Conservation (phyloP, 1,139 yeast species). For the Hemisphaericaspora lyxosophila region DNA sequence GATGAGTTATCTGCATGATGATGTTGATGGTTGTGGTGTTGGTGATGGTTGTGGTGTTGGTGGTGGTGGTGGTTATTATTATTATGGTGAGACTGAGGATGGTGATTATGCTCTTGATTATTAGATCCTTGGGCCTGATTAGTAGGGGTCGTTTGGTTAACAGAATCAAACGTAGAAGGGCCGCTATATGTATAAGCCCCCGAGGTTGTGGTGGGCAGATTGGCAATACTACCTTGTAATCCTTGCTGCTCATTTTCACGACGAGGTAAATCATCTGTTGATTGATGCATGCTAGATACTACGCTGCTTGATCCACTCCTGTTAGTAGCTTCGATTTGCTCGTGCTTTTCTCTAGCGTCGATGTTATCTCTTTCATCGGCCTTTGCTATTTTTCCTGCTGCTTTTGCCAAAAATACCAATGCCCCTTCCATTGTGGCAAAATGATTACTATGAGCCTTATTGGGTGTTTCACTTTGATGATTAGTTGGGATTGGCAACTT, state of each 20-base stretch:
- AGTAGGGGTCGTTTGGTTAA: background rate
- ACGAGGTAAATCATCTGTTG: constrained; percentile 4
- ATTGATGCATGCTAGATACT: constrained; percentile 3
- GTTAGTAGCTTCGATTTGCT: constrained; percentile 36
- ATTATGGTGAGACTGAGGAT: too few species aligned
- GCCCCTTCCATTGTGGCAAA: constrained; percentile 64
- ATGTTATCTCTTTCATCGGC: constrained; percentile 67
- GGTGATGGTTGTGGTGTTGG: background rate
- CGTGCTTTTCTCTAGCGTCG: constrained; percentile 60
- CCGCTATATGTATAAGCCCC: background rate
- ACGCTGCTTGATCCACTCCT: constrained; percentile 8
- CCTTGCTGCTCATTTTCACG: background rate
- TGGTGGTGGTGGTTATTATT: background rate
- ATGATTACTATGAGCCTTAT: constrained; percentile 15
- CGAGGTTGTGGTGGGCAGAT: background rate
- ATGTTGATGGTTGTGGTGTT: constrained; percentile 4
- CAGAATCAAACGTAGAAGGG: background rate
- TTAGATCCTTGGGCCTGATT: background rate
- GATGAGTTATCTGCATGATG: constrained; percentile 4
- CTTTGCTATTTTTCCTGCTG: constrained; percentile 67
- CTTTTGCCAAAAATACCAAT: constrained; percentile 67
- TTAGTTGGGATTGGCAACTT: constrained; percentile 2
- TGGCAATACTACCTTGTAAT: background rate
- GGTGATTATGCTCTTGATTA: background rate
- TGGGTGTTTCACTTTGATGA: constrained; percentile 2